These are phyloP conservation scores for Suhomyces taliae DNA, from an alignment of 1,139 yeast species.

Conservation along the genomic window DNA sequence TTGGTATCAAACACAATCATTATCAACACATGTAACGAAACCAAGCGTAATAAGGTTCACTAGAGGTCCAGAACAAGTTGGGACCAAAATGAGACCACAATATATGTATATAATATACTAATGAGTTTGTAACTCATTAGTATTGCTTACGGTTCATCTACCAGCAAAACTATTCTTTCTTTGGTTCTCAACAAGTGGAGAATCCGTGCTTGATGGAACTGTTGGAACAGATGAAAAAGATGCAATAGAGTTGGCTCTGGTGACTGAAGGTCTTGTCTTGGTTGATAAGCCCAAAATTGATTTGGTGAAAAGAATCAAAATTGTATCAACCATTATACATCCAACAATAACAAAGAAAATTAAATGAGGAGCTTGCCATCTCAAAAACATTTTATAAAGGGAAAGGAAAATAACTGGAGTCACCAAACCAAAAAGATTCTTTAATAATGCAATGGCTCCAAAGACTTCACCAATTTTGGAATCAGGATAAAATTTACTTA, in stretches of 20 bases:
- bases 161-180: conserved; percentile 12
- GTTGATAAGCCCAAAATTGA: conserved; percentile 7
- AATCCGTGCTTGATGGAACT: not conserved
- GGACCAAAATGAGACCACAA: too few relatives aligned
- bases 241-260: conserved; percentile 8
- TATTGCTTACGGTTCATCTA: not conserved
- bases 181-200: conserved; percentile 7
- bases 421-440: conserved; percentile 38
- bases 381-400: conserved; percentile 30
- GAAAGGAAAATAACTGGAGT: conserved; percentile 41
- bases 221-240: conserved; percentile 3
- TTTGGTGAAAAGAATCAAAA: conserved; percentile 5
- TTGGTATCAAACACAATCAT: not conserved
- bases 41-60: too few relatives aligned
- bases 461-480: conserved; percentile 53
- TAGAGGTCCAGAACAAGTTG: too few relatives aligned
- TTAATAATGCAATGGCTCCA: conserved; percentile 50
- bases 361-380: conserved; percentile 9
- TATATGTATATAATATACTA: too few relatives aligned
- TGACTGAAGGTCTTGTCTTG: conserved; percentile 5
- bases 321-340: conserved; percentile 1
- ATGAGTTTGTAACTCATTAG: too few relatives aligned
- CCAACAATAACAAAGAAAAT: conserved; percentile 9
- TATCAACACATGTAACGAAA: too few relatives aligned
- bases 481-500: conserved; percentile 52